Conservation (phyloP, 768 basidiomycete genomes). For the Lactarius hengduanensis region DNA sequence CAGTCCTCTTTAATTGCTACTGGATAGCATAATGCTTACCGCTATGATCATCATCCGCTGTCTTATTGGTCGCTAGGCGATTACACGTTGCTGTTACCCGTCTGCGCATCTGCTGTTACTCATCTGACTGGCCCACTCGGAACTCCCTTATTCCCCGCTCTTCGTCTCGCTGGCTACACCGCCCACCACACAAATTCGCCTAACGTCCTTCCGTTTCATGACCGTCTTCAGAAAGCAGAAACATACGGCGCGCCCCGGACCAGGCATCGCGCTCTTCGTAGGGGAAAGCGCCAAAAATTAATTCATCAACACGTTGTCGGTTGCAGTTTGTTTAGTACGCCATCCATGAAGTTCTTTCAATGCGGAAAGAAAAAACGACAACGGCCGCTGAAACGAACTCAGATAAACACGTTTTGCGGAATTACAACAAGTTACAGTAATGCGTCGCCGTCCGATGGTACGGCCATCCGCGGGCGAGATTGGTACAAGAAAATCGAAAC, state of each 20-base stretch:
- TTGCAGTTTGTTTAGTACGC: not conserved
- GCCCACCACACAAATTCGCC: conserved; percentile 1
- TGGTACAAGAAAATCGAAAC: not conserved
- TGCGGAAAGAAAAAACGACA: not conserved
- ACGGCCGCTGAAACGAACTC: not conserved
- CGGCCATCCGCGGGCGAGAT: not conserved
- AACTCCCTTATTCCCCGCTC: not conserved
- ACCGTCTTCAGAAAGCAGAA: conserved; percentile 42
- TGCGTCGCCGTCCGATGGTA: not conserved
- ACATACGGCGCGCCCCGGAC: conserved; percentile 65
- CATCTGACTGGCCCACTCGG: not conserved
- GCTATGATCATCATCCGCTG: too few relatives aligned
- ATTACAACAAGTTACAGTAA: not conserved
- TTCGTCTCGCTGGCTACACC: conserved; percentile 1
- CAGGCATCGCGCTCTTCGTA: conserved; percentile 34
- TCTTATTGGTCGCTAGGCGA: too few relatives aligned
- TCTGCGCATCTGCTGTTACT: not conserved
- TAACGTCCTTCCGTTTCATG: conserved; percentile 43
- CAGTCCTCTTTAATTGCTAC: too few relatives aligned
- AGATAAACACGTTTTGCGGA: not conserved
- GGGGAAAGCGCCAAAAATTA: conserved; percentile 64
- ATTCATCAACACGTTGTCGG: conserved; percentile 39
- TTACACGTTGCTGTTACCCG: too few relatives aligned
- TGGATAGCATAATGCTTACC: too few relatives aligned
- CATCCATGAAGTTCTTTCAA: not conserved